Evolutionary conservation across 371 early-diverging fungal genomes (phyloP), one percentile per base, ranked within the genome.

Genomic region (Nematocida sp.): DNA sequence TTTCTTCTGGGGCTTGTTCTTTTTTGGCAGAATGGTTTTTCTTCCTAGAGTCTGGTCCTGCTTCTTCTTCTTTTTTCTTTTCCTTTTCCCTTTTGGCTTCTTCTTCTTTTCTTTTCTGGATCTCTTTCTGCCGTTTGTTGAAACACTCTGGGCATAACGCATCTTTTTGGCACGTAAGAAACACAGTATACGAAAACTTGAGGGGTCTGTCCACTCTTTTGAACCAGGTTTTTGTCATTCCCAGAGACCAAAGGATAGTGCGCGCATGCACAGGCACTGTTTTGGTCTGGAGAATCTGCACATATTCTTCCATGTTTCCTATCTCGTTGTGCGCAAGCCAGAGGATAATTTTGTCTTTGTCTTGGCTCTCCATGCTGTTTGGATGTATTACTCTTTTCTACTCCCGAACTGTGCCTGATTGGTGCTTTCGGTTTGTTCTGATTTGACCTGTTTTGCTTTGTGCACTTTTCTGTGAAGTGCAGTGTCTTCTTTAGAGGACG

Each of bases 251-350:
- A 1, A 70, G 17, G 21, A 37, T 27, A n/a, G 60, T 48, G 31
- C 34, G 11, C 23, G 57, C n/a, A 8, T 13, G 17, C 8, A 8
- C 2, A 17, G 74, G 56, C 36, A 62, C 41, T 4, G 11, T 38
- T 13, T 60, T 34, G 19, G 19, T 46, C 36, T 49, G 23, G 2
- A 70, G 54, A 17, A 45, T 53, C 29, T 60, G 45, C 8, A 37
- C 45, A 36, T 70, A 70, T 50, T 43, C 74, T 5, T 29, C 0
- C 74, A 70, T 70, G 74, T 49, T 40, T 4, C 25, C 41, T 70
- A 70, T 70, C 25, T 70, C 74, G 15, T 50, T 48, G 13, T 48
- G 49, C 19, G 74, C 46, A 11, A 70, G 74, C 74, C 74, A 70
- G 2, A 15, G n/a, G 23, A 70, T 50, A 5, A 70, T 38, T 45